These are phyloP conservation scores for Chaetomium globosum DNA, from an alignment of 2,329 filamentous ascomycete genomes.

Conservation along the genomic window DNA sequence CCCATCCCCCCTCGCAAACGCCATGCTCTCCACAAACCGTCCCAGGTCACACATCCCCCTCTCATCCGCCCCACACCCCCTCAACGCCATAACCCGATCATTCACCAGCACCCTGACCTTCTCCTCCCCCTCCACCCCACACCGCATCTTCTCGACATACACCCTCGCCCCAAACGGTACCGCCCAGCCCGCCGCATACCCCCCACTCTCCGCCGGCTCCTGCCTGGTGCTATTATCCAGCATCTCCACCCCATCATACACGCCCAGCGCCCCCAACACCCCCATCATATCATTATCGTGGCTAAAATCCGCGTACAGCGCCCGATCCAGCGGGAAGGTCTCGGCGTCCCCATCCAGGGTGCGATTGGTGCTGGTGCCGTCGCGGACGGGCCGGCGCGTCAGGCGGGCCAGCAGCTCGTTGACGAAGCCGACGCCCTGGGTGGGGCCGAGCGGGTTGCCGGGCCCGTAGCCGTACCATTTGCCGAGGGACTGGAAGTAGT, in stretches of 20 bases:
- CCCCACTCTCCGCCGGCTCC: slow-evolving; percentile 57
- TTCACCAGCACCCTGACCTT: slow-evolving; percentile 80
- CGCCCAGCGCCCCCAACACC: slow-evolving; percentile 73
- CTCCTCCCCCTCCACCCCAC: slow-evolving; percentile 61
- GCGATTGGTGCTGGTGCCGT: slow-evolving; percentile 74
- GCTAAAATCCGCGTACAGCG: slow-evolving; percentile 84
- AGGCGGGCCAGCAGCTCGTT: slow-evolving; percentile 86
- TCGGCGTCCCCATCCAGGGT: slow-evolving; percentile 68
- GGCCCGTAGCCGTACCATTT: slow-evolving; percentile 84
- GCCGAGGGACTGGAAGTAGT: slow-evolving; percentile 76
- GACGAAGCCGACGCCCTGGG: slow-evolving; percentile 83
- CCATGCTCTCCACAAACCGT: slow-evolving; percentile 73
- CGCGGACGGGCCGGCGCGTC: slow-evolving; percentile 67
- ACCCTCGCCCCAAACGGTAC: slow-evolving; percentile 80
- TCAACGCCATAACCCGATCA: slow-evolving; percentile 74
- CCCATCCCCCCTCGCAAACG: slow-evolving; percentile 72
- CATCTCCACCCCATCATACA: slow-evolving; percentile 71
- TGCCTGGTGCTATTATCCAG: slow-evolving; percentile 56
- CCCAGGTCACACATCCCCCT: slow-evolving; percentile 70
- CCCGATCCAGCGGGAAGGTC: slow-evolving; percentile 72
- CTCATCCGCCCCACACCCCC: slow-evolving; percentile 69
- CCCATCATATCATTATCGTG: slow-evolving; percentile 87
- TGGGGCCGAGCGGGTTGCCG: slow-evolving; percentile 77
- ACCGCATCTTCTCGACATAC: slow-evolving; percentile 87
- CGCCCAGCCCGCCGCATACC: slow-evolving; percentile 75